Evolutionary conservation across 2,329 filamentous ascomycete genomes (phyloP).

Genomic region (Trichoderma sp.): DNA sequence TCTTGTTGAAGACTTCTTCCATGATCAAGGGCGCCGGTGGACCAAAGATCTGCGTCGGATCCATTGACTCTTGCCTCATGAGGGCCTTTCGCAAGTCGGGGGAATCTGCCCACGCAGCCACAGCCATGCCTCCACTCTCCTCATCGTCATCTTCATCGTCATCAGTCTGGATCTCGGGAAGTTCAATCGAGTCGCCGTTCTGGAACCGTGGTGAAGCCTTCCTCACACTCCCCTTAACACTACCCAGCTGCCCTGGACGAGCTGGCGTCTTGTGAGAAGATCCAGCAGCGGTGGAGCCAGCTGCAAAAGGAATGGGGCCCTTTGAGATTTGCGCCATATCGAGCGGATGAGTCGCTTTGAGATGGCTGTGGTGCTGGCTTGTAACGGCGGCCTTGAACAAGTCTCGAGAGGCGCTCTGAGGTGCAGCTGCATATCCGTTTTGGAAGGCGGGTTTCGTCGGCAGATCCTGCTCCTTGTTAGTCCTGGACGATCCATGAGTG

Average conservation of each 20-base stretch:
- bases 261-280: constrained; percentile 71
- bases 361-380: constrained; percentile 66
- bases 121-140: constrained; percentile 53
- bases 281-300: constrained; percentile 61
- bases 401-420: constrained; percentile 56
- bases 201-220: constrained; percentile 82
- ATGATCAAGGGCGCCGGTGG: constrained; percentile 85
- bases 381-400: constrained; percentile 69
- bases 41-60: constrained; percentile 85
- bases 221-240: constrained; percentile 61
- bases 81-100: constrained; percentile 78
- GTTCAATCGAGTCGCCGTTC: constrained; percentile 85
- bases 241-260: constrained; percentile 50
- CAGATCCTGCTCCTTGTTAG: constrained; percentile 57
- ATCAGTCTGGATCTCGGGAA: constrained; percentile 95
- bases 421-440: constrained; percentile 62
- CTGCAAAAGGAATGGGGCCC: constrained; percentile 85
- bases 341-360: constrained; percentile 67
- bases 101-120: constrained; percentile 86
- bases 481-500: not conserved
- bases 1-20: constrained; percentile 94
- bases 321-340: constrained; percentile 88
- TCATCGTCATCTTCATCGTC: constrained; percentile 89
- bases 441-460: constrained; percentile 62
- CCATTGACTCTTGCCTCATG: constrained; percentile 78